A percentile compares a stretch with the other conserved stretches of the same genome.
Evolutionary conservation across 768 basidiomycete species (phyloP).

Genomic region (Tulasnella sp.): DNA sequence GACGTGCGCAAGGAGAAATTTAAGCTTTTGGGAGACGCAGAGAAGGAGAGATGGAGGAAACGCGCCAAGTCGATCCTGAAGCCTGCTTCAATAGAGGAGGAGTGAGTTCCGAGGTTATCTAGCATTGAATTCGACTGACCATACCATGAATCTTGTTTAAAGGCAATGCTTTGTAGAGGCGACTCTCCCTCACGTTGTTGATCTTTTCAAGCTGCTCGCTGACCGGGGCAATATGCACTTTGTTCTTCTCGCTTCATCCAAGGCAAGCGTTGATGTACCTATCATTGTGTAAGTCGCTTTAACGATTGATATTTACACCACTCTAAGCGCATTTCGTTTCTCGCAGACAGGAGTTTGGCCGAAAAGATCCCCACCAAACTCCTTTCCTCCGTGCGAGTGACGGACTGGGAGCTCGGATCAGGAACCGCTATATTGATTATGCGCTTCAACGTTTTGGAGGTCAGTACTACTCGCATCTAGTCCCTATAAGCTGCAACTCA

Average conservation of each 20-base stretch:
- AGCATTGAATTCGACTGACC: background rate
- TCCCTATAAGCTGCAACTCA: no score
- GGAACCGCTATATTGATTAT: background rate
- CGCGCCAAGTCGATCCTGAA: background rate
- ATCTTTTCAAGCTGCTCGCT: background rate
- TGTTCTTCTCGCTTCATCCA: background rate
- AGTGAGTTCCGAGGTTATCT: background rate
- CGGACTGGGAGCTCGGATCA: background rate
- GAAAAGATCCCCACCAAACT: background rate
- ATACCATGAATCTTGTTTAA: background rate
- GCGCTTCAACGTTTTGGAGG: background rate
- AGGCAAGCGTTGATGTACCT: background rate
- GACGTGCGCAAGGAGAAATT: background rate
- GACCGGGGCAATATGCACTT: background rate
- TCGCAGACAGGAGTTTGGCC: background rate
- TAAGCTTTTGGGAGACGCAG: background rate
- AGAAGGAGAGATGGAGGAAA: background rate
- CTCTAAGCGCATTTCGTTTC: background rate
- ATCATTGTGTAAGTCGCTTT: background rate
- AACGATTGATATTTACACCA: fast-evolving
- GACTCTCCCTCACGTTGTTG: background rate
- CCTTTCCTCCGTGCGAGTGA: background rate
- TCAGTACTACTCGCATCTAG: background rate
- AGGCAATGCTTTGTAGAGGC: background rate
- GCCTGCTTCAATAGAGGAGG: background rate